Base-by-base conservation (phyloP, 495 filamentous ascomycete genomes). In the Ramalina peruviana region DNA sequence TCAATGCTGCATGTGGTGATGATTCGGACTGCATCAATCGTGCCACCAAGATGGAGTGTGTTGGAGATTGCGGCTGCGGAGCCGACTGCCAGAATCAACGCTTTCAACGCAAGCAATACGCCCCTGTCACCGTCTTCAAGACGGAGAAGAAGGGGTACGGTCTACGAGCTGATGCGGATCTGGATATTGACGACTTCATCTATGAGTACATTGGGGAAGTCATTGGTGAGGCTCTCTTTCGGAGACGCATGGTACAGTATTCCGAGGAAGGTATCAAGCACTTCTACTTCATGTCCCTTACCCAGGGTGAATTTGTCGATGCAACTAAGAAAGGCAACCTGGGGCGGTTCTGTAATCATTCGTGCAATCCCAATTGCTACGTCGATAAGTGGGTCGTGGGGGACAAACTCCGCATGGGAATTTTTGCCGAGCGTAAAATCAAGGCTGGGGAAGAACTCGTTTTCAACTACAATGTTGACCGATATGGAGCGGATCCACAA, bases 391-490 rank as follows among this genome's bases (percentile, higher is more conserved):
- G 92, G 92, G 87, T 99, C 43, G 89, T 97, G 36, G 88, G 89
- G n/a, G 85, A 93, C 59, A 96, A 95, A 69, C 67, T 96, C 62
- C 90, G 92, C 59, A 97, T 99, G 92, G 92, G 92, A 53, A 97
- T 99, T 55, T 99, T 99, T 68, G 87, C 92, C 57, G 78, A 84
- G 69, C 86, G 88, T 52, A 72, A 76, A 59, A 85, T 99, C 57
- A 78, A 81, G 57, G 79, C 83, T 2, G 93, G 92, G 38, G 92
- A 99, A 64, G 92, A 99, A 63, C 72, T 99, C 30, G 88, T 94
- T n/a, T 99, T 99, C 72, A 95, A 99, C 70, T 99, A 99, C 75
- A 99, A 99, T 56, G 92, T 99, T 48, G 92, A 99, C 62, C 81
- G 92, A 51, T 99, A 99, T 59, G 92, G 92, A 51, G 89, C 92